Evolutionary conservation across 1,284 basidiomycete genomes (phyloP), one percentile per base, ranked within the genome.

Genomic region (Athelia sp.): DNA sequence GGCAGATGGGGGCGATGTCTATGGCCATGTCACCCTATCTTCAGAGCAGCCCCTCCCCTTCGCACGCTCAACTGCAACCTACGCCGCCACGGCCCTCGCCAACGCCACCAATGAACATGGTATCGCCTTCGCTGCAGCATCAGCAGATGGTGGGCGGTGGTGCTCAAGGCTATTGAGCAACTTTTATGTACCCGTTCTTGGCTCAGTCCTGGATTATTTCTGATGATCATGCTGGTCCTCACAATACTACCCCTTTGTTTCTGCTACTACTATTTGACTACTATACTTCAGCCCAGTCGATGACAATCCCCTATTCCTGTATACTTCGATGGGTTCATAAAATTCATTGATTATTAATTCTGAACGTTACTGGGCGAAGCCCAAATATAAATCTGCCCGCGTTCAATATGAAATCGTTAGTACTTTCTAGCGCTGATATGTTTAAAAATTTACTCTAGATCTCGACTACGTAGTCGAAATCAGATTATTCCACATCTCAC

Each of bases 61-160:
- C 78, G 38, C 71, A 79, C 40, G 58, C 72, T 13, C 76, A 81
- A 46, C 69, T 73, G 14, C 75, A 76, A 48, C 81, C 36, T n/a
- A 40, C 81, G 6, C 79, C 82, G 2, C 75, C 81, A 1, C 73
- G 80, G 19, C 67, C 76, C 18, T 70, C 78, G 4, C 74, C 81
- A 53, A 74, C 79, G 3, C 75, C 79, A 9, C 73, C 71, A 36
- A 69, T 78, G 67, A 68, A 68, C 31, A 74, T 80, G 59, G 69
- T 78, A 24, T 83, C 82, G 13, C 82, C 84, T n/a, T 80, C 80
- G 43, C 55, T 83, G 53, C 81, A 80, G 62, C 77, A 81, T 52
- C 79, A 84, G 56, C 78, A 83, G 57, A 59, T 62, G 32, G 68
- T 75, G 10, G 68, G 73, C 13, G 68, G 67, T 29, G 26, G 26